Evolutionary conservation across 768 basidiomycete genomes (phyloP).

Genomic region (Boletus speciosus): DNA sequence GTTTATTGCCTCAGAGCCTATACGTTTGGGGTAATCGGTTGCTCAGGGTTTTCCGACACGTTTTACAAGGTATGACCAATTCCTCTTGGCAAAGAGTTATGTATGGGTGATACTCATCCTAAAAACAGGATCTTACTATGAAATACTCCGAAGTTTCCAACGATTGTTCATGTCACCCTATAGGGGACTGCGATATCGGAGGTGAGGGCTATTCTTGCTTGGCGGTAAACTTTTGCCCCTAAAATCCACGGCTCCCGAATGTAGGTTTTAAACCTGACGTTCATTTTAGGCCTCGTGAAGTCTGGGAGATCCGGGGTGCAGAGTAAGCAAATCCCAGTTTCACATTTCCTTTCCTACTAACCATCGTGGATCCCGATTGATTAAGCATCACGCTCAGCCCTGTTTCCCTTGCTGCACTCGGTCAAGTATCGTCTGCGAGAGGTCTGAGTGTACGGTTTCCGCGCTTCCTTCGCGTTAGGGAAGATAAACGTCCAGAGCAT

Average conservation of each 20-base stretch:
- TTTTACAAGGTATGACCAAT: constrained; percentile 62
- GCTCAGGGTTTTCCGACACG: constrained; percentile 73
- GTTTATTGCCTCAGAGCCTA: not conserved
- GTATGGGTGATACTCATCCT: constrained; percentile 5
- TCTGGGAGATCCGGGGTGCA: constrained; percentile 88
- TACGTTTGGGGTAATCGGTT: constrained; percentile 1
- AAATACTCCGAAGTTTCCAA: constrained; percentile 59
- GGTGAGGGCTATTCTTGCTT: constrained; percentile 38
- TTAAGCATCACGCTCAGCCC: constrained; percentile 78
- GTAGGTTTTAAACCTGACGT: constrained; percentile 61
- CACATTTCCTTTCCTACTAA: constrained; percentile 4
- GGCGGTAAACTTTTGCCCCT: not conserved
- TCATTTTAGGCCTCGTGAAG: constrained; percentile 69
- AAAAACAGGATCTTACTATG: constrained; percentile 53
- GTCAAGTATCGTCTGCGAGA: constrained; percentile 50
- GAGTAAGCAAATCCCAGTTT: constrained; percentile 42
- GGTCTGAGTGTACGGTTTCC: constrained; percentile 89
- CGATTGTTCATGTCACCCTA: constrained; percentile 47
- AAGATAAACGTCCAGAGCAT: constrained; percentile 70
- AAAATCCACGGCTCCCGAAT: not conserved
- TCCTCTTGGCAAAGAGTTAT: not conserved
- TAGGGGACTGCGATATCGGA: constrained; percentile 63
- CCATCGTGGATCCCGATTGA: not conserved
- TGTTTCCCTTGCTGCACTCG: constrained; percentile 74
- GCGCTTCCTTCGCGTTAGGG: constrained; percentile 69